Evolutionary conservation across 352 stramenopile species (phyloP), one percentile per base, ranked within the genome.

Genomic region (Pythium sukuiense): DNA sequence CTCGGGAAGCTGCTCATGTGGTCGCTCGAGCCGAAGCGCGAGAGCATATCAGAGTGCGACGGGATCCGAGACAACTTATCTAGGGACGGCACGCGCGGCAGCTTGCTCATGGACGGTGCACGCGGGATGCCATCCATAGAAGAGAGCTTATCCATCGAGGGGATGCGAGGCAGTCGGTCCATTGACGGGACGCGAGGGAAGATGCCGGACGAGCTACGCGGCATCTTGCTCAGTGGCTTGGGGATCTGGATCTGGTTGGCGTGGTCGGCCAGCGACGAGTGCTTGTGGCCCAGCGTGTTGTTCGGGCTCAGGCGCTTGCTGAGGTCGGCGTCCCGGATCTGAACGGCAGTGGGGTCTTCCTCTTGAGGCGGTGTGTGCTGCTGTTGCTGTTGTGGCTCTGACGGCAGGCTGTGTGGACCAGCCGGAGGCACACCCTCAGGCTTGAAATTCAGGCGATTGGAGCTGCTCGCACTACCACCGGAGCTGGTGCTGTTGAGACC

Each of bases 171-270:
- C 48, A 90, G 69, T 53, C 81, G 90, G 63, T 92, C 85, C 69
- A 89, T 85, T 16, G 81, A 91, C 30, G 84, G 71, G 55, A 90
- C 82, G 43, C 86, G 84, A 18, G 86, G 86, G 59, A 95, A 93
- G 35, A 91, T 92, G 11, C 84, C 84, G 13, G 84, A 92, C 33
- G 83, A 90, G 63, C 77, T 90, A 9, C 85, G 82, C 20, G 81
- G 82, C 77, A 91, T 90, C 71, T 93, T 93, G 74, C 73, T 87
- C 55, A 90, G 64, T 16, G 82, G 79, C 69, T 93, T 93, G 35
- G 83, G 83, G 35, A 85, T 82, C 67, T 88, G 79, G 27, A 88
- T 88, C 52, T 89, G 83, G 59, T 88, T 91, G 8, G 74, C 76
- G 67, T 79, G 61, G 68, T 72, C 55, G 3, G 63, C 62, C 7